Evolutionary conservation across 1,139 yeast species (phyloP).

Genomic region (Lodderomyces orthopsilosis): DNA sequence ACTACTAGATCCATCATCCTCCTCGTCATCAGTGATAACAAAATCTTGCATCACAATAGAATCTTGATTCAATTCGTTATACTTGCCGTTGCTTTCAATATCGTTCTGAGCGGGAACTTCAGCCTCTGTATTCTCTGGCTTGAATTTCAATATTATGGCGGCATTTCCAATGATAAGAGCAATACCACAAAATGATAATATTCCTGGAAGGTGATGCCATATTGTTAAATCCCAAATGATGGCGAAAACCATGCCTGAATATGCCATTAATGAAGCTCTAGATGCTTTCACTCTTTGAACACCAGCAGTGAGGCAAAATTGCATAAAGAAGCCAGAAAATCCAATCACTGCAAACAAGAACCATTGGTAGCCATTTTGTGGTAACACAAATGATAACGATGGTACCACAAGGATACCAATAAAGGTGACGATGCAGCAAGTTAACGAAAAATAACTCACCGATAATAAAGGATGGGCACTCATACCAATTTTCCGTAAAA

Average conservation of each 20-base stretch:
- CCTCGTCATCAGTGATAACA: slow-evolving; percentile 23
- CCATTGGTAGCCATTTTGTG: slow-evolving; percentile 65
- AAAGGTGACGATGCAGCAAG: slow-evolving; percentile 56
- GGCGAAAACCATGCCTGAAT: slow-evolving; percentile 77
- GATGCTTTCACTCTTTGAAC: slow-evolving; percentile 81
- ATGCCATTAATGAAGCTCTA: slow-evolving; percentile 70
- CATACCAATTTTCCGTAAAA: slow-evolving; percentile 71
- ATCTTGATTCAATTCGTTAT: slow-evolving; percentile 15
- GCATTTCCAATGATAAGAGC: slow-evolving; percentile 67
- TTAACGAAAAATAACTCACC: slow-evolving; percentile 71
- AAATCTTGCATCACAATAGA: slow-evolving; percentile 26
- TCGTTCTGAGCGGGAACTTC: slow-evolving; percentile 8
- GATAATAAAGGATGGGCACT: slow-evolving; percentile 77
- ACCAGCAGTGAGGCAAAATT: slow-evolving; percentile 76
- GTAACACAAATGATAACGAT: slow-evolving; percentile 56
- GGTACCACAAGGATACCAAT: slow-evolving; percentile 56
- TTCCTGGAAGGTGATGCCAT: slow-evolving; percentile 72
- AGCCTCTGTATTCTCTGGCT: slow-evolving; percentile 28
- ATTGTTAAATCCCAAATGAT: slow-evolving; percentile 70
- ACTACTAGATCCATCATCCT: slow-evolving; percentile 7
- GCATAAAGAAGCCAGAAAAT: slow-evolving; percentile 77
- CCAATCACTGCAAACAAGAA: slow-evolving; percentile 60
- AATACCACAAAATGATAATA: slow-evolving; percentile 69
- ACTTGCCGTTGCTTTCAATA: slow-evolving; percentile 17
- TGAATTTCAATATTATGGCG: slow-evolving; percentile 50